phyloP scores from a whole-genome alignment of 371 early-diverging fungal species.

The Lichtheimia corymbifera region DNA sequence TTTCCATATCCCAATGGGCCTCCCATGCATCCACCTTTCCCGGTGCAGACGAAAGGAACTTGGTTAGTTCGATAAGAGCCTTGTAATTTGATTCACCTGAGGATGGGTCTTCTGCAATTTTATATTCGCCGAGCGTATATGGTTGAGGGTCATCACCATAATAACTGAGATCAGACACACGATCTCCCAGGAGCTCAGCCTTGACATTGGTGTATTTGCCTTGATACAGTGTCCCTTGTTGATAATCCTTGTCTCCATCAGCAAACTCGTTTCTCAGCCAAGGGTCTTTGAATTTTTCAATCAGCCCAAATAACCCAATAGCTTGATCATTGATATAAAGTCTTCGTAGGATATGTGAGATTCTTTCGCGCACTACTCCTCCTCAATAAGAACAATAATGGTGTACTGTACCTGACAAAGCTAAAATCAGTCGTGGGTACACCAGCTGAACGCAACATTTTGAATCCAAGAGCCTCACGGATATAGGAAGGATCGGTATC shows the following conservation, averaged over 20 bases:
- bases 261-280: conserved; percentile 39
- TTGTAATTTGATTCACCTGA: conserved; percentile 9
- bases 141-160: conserved; percentile 17
- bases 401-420: conserved; percentile 19
- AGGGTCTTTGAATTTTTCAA: conserved; percentile 35
- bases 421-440: conserved; percentile 25
- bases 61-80: conserved; percentile 29
- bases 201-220: not conserved
- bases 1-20: conserved; percentile 28
- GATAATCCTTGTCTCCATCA: conserved; percentile 25
- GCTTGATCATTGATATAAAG: conserved; percentile 35
- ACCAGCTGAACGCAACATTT: conserved; percentile 26
- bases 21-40: conserved; percentile 30
- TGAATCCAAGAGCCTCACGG: conserved; percentile 33
- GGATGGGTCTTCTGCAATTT: conserved; percentile 25
- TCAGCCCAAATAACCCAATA: conserved; percentile 37
- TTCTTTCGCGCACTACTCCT: no score
- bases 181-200: not conserved
- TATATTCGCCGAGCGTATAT: conserved; percentile 24
- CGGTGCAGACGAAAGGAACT: conserved; percentile 27
- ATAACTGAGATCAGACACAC: conserved; percentile 23
- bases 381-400: not conserved
- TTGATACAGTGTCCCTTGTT: conserved; percentile 39
- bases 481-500: conserved; percentile 34
- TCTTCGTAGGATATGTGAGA: conserved; percentile 8